Conservation (phyloP, 345 rosid species). For the Gossypium arboreum region DNA sequence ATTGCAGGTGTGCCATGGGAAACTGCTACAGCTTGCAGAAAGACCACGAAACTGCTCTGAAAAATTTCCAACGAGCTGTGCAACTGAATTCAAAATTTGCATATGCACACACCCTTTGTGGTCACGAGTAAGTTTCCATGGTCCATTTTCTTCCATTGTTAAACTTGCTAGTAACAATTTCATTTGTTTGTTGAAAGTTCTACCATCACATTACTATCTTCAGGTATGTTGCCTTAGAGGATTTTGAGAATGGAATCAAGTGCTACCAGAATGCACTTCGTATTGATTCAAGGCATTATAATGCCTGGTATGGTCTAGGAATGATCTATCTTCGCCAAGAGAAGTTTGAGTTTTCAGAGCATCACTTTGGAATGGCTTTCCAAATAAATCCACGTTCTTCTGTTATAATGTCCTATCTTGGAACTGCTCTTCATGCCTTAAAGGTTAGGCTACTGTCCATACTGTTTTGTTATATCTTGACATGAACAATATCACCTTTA, state of each 20-base stretch:
- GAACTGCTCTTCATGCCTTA: slow-evolving; percentile 80
- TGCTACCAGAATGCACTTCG: slow-evolving; percentile 88
- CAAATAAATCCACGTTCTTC: slow-evolving; percentile 82
- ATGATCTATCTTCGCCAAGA: slow-evolving; percentile 94
- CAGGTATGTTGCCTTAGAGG: slow-evolving; percentile 88
- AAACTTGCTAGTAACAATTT: background rate
- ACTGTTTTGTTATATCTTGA: slow-evolving; percentile 8
- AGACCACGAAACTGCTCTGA: slow-evolving; percentile 95
- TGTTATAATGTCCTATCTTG: slow-evolving; percentile 93
- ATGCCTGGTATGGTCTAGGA: slow-evolving; percentile 97
- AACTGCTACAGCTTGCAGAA: slow-evolving; percentile 96
- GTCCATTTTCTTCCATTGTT: background rate
- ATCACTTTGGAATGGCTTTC: slow-evolving; percentile 90
- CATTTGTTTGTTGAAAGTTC: slow-evolving; percentile 13
- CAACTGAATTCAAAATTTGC: slow-evolving; percentile 86
- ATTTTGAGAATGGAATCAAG: slow-evolving; percentile 90
- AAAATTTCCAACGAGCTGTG: slow-evolving; percentile 89
- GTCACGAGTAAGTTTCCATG: slow-evolving; percentile 74
- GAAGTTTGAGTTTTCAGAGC: slow-evolving; percentile 91
- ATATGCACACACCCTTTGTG: slow-evolving; percentile 91
- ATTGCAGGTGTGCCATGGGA: slow-evolving; percentile 95
- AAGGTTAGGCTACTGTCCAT: slow-evolving; percentile 40
- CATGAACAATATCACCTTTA: background rate
- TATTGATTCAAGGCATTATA: slow-evolving; percentile 91
- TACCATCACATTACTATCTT: slow-evolving; percentile 10